Evolutionary conservation across 345 rosid species (phyloP).

Genomic region (Cardiospermum halicacabum): DNA sequence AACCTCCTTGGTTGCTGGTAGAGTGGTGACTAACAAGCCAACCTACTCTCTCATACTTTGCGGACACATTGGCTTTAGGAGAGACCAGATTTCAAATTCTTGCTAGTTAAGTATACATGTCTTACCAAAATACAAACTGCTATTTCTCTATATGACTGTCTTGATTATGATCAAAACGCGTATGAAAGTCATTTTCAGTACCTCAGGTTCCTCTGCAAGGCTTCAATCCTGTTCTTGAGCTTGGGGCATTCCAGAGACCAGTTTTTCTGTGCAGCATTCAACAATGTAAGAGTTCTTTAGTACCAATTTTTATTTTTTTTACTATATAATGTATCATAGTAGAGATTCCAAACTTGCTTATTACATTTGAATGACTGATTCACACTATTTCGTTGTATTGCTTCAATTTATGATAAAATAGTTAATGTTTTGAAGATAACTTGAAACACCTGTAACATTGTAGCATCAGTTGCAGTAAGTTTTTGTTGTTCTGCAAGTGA

Average conservation of each 20-base stretch:
- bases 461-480: constrained; percentile 21
- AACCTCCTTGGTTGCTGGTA: no score
- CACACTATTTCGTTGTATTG: no score
- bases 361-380: not conserved
- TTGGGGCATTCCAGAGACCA: constrained; percentile 54
- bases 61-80: not conserved
- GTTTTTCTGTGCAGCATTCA: constrained; percentile 34
- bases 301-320: not conserved
- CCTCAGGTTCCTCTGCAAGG: constrained; percentile 58
- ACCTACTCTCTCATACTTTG: not conserved
- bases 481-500: constrained; percentile 34
- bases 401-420: no score
- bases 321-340: not conserved
- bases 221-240: constrained; percentile 54
- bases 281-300: not conserved
- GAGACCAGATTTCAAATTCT: not conserved
- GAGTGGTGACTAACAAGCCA: no score
- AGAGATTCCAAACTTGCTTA: not conserved
- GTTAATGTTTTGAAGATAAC: not conserved
- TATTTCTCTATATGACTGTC: not conserved
- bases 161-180: not conserved
- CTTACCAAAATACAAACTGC: not conserved
- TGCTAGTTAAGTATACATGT: no score
- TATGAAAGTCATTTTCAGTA: constrained; percentile 7
- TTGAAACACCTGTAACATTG: constrained; percentile 34